Evolutionary conservation across 495 filamentous ascomycete genomes (phyloP).

Genomic region (Platismatia glauca): DNA sequence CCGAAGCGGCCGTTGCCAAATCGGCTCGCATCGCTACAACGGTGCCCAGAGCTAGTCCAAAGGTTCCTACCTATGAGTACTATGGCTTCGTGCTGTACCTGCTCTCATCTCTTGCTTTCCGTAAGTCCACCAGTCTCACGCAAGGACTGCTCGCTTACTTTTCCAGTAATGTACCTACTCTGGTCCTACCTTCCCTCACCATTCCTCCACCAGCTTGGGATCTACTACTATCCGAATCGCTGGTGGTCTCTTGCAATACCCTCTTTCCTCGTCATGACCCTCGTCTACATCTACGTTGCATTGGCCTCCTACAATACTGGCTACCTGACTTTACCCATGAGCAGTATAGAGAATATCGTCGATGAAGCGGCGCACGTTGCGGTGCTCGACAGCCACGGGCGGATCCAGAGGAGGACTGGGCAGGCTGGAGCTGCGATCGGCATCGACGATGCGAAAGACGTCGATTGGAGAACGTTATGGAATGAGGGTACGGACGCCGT

Average conservation of each 20-base stretch:
- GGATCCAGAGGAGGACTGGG: slow-evolving; percentile 41
- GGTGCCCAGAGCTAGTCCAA: slow-evolving; percentile 78
- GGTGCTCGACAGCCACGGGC: slow-evolving; percentile 63
- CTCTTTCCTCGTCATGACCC: slow-evolving; percentile 74
- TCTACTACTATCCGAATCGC: slow-evolving; percentile 92
- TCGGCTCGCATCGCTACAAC: slow-evolving; percentile 57
- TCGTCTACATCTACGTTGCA: slow-evolving; percentile 91
- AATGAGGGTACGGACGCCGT: slow-evolving; percentile 91
- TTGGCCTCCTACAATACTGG: slow-evolving; percentile 85
- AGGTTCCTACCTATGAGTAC: slow-evolving; percentile 97
- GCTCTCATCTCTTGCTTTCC: slow-evolving; percentile 66
- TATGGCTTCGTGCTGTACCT: slow-evolving; percentile 97
- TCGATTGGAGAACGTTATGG: slow-evolving; percentile 77
- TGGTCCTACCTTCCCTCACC: slow-evolving; percentile 92
- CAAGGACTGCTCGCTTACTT: background rate
- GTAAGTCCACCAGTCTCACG: slow-evolving; percentile 29
- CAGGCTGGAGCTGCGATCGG: slow-evolving; percentile 6
- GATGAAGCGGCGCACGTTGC: slow-evolving; percentile 84
- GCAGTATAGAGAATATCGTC: slow-evolving; percentile 78
- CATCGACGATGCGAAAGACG: slow-evolving; percentile 24
- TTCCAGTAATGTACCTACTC: slow-evolving; percentile 71
- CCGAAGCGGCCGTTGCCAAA: slow-evolving; percentile 54
- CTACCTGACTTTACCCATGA: slow-evolving; percentile 73
- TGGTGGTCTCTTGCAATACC: slow-evolving; percentile 96
- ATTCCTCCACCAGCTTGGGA: slow-evolving; percentile 84